These are phyloP conservation scores for Populus hybrid DNA, from an alignment of 441 rosid species.

Conservation along the genomic window DNA sequence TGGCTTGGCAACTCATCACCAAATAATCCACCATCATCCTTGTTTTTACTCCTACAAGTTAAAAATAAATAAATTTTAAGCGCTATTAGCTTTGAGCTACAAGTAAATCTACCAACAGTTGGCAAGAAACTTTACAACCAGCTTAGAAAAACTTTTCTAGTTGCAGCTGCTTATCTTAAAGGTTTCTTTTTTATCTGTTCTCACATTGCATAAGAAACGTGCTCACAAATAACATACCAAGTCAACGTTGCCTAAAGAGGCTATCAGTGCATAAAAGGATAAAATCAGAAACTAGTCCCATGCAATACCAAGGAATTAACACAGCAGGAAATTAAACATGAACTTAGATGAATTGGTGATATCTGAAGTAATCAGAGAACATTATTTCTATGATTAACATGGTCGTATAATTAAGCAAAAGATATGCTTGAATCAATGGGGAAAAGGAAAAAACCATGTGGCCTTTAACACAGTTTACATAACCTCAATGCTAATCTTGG, in stretches of 20 bases:
- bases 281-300: neutral
- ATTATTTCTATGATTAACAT: neutral
- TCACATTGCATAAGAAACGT: neutral
- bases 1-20: slow-evolving; percentile 2
- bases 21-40: slow-evolving; percentile 10
- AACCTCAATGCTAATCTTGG: neutral
- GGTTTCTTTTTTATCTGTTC: neutral
- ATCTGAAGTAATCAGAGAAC: neutral
- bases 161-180: neutral
- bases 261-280: neutral
- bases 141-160: neutral
- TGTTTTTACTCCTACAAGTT: slow-evolving; percentile 28
- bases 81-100: neutral
- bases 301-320: slow-evolving; percentile 1
- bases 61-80: neutral
- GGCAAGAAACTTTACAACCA: neutral
- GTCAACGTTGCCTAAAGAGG: neutral
- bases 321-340: neutral
- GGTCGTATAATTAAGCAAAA: neutral
- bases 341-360: neutral
- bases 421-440: neutral
- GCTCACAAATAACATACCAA: neutral
- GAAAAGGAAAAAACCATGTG: neutral
- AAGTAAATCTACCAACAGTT: neutral
- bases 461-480: neutral